Conservation (phyloP, 2,329 filamentous ascomycete genomes). For the Colletotrichum shisoi region DNA sequence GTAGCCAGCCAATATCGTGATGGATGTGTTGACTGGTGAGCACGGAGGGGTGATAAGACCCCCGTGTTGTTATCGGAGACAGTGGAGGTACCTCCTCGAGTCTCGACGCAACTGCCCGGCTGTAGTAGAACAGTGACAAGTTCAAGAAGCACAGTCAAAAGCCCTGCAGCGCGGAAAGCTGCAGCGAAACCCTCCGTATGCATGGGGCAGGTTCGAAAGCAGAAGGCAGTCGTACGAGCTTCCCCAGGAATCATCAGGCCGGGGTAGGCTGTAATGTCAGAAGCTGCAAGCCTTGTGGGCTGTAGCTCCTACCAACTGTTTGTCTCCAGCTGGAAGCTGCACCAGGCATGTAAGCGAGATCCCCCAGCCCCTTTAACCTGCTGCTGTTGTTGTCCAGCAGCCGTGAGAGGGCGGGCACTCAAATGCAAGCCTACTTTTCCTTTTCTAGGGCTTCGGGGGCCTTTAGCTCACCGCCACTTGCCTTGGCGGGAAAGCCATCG, state of each 20-base stretch:
- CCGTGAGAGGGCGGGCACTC: slow-evolving; percentile 11
- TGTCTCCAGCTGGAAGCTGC: slow-evolving; percentile 16
- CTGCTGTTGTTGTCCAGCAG: slow-evolving; percentile 16
- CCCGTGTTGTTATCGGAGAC: neutral
- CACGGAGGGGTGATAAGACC: too few relatives aligned
- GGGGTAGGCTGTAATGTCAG: slow-evolving; percentile 4
- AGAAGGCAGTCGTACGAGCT: slow-evolving; percentile 35
- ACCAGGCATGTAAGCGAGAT: slow-evolving; percentile 32
- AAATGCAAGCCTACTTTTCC: slow-evolving; percentile 18
- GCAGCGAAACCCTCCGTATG: slow-evolving; percentile 1
- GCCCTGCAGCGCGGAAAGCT: slow-evolving; percentile 11
- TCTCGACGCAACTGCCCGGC: slow-evolving; percentile 4
- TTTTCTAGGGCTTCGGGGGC: slow-evolving; percentile 25
- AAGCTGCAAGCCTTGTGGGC: too few relatives aligned
- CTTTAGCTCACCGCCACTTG: slow-evolving; percentile 38
- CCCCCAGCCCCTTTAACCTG: slow-evolving; percentile 21
- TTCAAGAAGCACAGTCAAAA: neutral
- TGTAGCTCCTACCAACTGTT: neutral
- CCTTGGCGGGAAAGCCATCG: slow-evolving; percentile 29
- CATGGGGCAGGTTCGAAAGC: slow-evolving; percentile 20
- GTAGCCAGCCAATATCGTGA: neutral
- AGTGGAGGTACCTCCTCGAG: neutral
- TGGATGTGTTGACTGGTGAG: slow-evolving; percentile 4
- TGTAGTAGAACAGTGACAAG: slow-evolving; percentile 12
- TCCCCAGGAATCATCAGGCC: slow-evolving; percentile 7